Evolutionary conservation across 768 basidiomycete species (phyloP).

Genomic region (Tremella fuciformis): DNA sequence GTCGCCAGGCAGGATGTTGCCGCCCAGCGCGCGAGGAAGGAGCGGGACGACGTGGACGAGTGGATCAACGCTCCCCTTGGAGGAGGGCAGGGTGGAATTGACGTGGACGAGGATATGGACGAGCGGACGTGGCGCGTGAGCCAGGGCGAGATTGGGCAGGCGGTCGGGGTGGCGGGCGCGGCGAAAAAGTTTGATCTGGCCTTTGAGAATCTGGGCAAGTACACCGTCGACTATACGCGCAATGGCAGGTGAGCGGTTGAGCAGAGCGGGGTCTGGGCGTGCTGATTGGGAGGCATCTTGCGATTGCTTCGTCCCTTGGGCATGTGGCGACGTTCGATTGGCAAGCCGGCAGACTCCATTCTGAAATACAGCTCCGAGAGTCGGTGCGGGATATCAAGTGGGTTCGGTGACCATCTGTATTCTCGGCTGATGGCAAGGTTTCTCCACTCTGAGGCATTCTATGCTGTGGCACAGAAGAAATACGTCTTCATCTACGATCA

Average conservation of each 20-base stretch:
- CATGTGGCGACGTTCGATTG: slow-evolving; percentile 93
- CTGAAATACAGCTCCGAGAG: slow-evolving; percentile 80
- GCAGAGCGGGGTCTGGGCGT: not conserved
- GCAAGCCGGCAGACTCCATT: slow-evolving; percentile 78
- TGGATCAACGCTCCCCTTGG: slow-evolving; percentile 58
- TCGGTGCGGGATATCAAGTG: slow-evolving; percentile 89
- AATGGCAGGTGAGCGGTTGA: slow-evolving; percentile 71
- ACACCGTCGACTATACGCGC: slow-evolving; percentile 76
- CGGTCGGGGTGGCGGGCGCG: slow-evolving; percentile 44
- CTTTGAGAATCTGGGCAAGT: slow-evolving; percentile 76
- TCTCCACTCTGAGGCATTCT: slow-evolving; percentile 86
- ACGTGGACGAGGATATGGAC: slow-evolving; percentile 67
- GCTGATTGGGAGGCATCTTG: slow-evolving; percentile 64
- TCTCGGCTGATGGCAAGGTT: slow-evolving; percentile 58
- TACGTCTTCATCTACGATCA: slow-evolving; percentile 95
- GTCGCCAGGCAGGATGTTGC: slow-evolving; percentile 60
- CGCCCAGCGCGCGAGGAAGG: slow-evolving; percentile 56
- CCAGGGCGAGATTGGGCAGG: slow-evolving; percentile 69
- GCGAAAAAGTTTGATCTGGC: slow-evolving; percentile 66
- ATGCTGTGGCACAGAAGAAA: slow-evolving; percentile 93
- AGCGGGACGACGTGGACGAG: slow-evolving; percentile 55
- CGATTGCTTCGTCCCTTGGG: slow-evolving; percentile 75
- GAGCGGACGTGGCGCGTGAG: slow-evolving; percentile 86
- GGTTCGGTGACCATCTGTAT: slow-evolving; percentile 43
- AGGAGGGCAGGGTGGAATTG: slow-evolving; percentile 66